phyloP scores from a whole-genome alignment of 169 alveolate genomes.

The Plasmodium reichenowi region DNA sequence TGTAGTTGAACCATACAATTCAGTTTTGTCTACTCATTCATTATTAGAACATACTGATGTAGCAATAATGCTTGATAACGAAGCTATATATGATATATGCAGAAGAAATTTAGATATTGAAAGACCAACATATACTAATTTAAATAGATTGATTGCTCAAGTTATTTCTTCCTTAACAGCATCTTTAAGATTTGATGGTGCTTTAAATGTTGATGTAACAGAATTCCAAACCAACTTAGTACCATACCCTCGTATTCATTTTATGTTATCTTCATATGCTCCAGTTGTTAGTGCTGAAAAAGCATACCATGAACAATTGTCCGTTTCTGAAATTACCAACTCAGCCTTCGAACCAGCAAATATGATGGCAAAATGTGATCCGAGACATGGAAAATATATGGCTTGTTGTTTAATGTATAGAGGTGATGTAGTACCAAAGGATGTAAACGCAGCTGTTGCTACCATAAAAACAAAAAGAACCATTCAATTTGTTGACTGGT shows the following conservation, averaged over 20 bases:
- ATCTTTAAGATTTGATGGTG: constrained; percentile 97
- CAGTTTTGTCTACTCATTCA: constrained; percentile 98
- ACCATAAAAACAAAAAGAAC: constrained; percentile 98
- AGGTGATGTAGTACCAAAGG: constrained; percentile 99
- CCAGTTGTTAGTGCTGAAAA: constrained; percentile 99
- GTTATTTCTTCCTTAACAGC: constrained; percentile 84
- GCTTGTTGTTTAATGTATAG: constrained; percentile 96
- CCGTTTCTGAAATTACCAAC: constrained; percentile 98
- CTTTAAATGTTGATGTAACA: constrained; percentile 97
- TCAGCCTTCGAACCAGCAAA: constrained; percentile 99
- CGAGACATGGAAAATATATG: constrained; percentile 98
- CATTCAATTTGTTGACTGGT: constrained; percentile 98
- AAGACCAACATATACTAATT: constrained; percentile 98
- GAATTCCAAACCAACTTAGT: constrained; percentile 99
- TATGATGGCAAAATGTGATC: constrained; percentile 99
- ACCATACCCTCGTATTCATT: constrained; percentile 99
- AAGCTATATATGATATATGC: constrained; percentile 99
- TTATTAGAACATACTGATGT: constrained; percentile 99
- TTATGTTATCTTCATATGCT: constrained; percentile 98
- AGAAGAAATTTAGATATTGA: constrained; percentile 97
- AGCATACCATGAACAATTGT: constrained; percentile 98
- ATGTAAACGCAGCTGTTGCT: constrained; percentile 99
- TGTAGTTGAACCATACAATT: constrained; percentile 99
- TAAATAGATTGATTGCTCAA: constrained; percentile 98
- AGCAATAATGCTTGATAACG: constrained; percentile 98